phyloP scores from a whole-genome alignment of 2,329 filamentous ascomycete species.

The Fulvia fulva region DNA sequence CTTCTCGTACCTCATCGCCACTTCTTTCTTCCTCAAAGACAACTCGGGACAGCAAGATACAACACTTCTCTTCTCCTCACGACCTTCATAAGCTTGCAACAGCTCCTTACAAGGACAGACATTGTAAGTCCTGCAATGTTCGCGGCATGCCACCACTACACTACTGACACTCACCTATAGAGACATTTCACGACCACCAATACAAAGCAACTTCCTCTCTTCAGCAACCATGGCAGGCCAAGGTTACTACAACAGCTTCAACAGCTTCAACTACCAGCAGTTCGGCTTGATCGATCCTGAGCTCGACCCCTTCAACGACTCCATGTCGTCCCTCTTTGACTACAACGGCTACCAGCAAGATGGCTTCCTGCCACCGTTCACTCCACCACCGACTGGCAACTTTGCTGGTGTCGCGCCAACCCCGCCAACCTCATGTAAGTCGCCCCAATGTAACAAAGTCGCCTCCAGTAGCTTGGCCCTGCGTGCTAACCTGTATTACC shows the following conservation, averaged over 20 bases:
- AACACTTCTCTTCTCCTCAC: background rate
- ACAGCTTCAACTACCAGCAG: background rate
- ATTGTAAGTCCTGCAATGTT: background rate
- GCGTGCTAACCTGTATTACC: background rate
- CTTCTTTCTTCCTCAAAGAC: background rate
- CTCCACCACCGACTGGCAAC: background rate
- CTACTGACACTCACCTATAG: background rate
- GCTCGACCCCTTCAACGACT: background rate
- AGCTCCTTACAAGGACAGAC: background rate
- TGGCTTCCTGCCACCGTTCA: background rate
- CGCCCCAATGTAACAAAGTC: background rate
- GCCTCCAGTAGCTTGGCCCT: background rate
- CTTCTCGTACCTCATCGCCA: background rate
- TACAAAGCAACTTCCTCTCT: background rate
- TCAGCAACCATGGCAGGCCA: background rate
- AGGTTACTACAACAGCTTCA: too few species aligned
- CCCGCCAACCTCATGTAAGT: background rate
- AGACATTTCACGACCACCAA: background rate
- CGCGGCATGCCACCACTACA: background rate
- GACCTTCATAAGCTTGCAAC: background rate
- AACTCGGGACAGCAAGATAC: background rate
- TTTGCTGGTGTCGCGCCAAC: background rate
- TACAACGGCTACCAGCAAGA: background rate
- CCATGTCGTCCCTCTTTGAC: background rate
- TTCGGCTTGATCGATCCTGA: background rate